A percentile compares a stretch with the other conserved stretches of the same genome.
Evolutionary conservation across 129 eudicot genomes (phyloP).

Genomic region (Solidago caesia): DNA sequence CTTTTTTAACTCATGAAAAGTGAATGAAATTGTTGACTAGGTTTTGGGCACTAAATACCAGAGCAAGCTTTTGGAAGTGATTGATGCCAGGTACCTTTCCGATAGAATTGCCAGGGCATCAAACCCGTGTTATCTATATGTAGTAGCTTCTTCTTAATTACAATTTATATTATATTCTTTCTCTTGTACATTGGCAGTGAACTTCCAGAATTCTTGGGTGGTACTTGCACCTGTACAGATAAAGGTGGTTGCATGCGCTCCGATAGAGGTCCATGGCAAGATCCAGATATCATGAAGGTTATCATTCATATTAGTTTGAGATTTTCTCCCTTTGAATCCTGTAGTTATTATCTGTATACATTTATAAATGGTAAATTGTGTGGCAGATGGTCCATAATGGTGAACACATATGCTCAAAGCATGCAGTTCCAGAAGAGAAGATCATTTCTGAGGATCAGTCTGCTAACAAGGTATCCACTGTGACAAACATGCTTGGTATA

Average conservation of each 20-base stretch:
- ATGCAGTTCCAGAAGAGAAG: constrained; percentile 55
- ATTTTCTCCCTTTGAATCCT: background rate
- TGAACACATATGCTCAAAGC: constrained; percentile 62
- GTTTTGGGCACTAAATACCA: constrained; percentile 91
- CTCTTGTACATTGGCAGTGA: constrained; percentile 52
- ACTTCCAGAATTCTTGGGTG: constrained; percentile 93
- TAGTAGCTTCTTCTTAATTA: background rate
- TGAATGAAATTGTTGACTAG: constrained; percentile 34
- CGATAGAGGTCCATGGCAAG: constrained; percentile 98
- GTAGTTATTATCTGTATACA: background rate
- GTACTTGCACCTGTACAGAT: constrained; percentile 78
- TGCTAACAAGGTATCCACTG: constrained; percentile 31
- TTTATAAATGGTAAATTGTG: constrained; percentile 3
- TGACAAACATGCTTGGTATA: too few species aligned
- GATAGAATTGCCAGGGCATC: background rate
- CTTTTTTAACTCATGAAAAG: background rate
- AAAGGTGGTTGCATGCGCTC: constrained; percentile 91
- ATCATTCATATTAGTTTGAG: background rate
- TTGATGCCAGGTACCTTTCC: constrained; percentile 71
- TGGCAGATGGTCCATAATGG: constrained; percentile 81
- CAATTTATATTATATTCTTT: background rate
- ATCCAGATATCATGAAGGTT: constrained; percentile 89
- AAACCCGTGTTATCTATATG: background rate
- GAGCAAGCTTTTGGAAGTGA: constrained; percentile 83
- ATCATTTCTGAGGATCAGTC: constrained; percentile 60